Evolutionary conservation across 2,329 filamentous ascomycete species (phyloP), one percentile per base, ranked within the genome.

Genomic region (Fusarium sp.): DNA sequence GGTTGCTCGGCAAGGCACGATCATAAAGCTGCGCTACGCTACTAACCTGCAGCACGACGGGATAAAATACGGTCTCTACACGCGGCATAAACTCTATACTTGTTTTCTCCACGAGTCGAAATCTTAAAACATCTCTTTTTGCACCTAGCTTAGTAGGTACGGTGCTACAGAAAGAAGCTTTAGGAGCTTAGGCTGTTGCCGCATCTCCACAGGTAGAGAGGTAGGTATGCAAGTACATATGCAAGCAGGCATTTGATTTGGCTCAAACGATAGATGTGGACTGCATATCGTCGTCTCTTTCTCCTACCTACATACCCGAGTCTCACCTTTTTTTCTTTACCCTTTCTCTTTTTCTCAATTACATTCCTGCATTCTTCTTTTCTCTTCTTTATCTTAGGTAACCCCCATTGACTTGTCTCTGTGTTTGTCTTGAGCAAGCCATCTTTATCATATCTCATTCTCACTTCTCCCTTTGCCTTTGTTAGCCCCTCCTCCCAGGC

Each of bases 401-500:
- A 13, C 18, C 4, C 4, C 12, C 10, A 12, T 28, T 20, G 11
- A 47, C 30, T 13, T 23, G 31, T 12, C 33, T 55, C 16, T 51
- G 47, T 33, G 26, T 47, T 47, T 44, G 36, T 37, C 26, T 33
- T 8, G 20, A 28, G 33, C 36, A 41, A 54, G 28, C 15, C 26
- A 26, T 33, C 23, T 23, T 18, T 47, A 62, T 62, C 36, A 52
- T 30, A 44, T 47, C 46, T 57, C 36, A 54, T 46, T 47, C 33
- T 53, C 30, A 31, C 23, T 52, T 38, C 45, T 42, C 44, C 36
- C 50, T 50, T 70, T 31, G 28, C 44, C 59, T 31, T 55, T 57
- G 23, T 28, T 51, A 41, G 41, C 42, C 53, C 57, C 67, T 64
- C 57, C 50, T 57, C 64, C 51, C 67, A 54, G 57, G 57, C 37